phyloP scores from a whole-genome alignment of 352 stramenopile species.

The Phytophthora cryptogea region DNA sequence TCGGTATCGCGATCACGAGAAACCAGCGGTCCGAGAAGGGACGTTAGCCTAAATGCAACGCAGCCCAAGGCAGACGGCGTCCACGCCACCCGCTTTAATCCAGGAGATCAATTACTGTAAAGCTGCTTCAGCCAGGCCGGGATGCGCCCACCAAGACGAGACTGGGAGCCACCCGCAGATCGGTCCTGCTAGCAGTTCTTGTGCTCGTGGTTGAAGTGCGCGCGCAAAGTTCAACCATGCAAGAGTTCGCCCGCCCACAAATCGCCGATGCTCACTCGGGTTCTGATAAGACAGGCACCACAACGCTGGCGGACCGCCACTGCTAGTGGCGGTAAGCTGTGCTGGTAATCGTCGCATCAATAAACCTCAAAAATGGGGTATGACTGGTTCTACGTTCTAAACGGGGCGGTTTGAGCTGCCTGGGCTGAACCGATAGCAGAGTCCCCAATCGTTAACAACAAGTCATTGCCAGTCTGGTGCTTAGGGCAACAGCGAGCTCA shows the following conservation, averaged over 20 bases:
- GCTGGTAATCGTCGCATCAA: no score
- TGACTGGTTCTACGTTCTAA: no score
- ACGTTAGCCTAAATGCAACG: neutral
- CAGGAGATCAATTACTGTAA: slow-evolving; percentile 1
- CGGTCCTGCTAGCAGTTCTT: neutral
- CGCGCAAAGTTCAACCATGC: slow-evolving; percentile 23
- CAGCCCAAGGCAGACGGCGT: neutral
- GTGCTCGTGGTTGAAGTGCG: slow-evolving; percentile 21
- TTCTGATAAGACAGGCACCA: no score
- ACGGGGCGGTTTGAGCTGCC: no score
- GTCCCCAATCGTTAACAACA: no score
- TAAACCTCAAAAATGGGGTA: no score
- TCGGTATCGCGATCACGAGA: neutral
- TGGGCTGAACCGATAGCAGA: no score
- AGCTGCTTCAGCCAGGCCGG: neutral
- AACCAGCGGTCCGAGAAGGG: neutral
- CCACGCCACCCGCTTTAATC: neutral
- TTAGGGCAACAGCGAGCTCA: no score
- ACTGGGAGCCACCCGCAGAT: slow-evolving; percentile 4
- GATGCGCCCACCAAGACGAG: slow-evolving; percentile 8
- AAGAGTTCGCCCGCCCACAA: slow-evolving; percentile 3
- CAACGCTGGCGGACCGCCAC: no score
- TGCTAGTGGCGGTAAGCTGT: no score
- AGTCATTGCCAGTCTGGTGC: no score
- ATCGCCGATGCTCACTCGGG: neutral